A percentile compares a stretch with the other conserved stretches of the same genome.
These are phyloP conservation scores for Tylopilus felleus DNA, from an alignment of 768 basidiomycete species.

Conservation along the genomic window DNA sequence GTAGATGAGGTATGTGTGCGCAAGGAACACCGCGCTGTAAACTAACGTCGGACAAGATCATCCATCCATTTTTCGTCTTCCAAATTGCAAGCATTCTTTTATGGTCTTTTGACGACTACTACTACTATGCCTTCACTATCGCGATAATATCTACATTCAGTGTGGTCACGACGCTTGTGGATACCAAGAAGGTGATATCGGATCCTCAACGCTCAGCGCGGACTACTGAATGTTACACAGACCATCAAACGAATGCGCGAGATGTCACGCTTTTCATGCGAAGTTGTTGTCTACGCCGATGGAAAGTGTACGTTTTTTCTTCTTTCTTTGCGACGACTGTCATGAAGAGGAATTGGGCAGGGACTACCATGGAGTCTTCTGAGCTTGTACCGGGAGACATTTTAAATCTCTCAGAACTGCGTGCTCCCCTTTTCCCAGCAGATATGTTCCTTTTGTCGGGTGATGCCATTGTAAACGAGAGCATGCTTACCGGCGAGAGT, in stretches of 20 bases:
- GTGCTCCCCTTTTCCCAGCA: constrained; percentile 74
- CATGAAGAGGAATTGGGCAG: constrained; percentile 36
- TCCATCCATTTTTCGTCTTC: constrained; percentile 98
- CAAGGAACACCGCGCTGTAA: background rate
- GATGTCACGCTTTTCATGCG: constrained; percentile 89
- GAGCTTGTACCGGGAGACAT: constrained; percentile 90
- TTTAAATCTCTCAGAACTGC: constrained; percentile 79
- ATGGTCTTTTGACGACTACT: constrained; percentile 95
- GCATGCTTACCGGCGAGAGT: constrained; percentile 98
- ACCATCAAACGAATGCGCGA: constrained; percentile 93
- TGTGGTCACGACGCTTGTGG: constrained; percentile 81
- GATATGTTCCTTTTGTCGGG: constrained; percentile 92
- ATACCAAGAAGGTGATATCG: constrained; percentile 79
- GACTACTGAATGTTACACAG: constrained; percentile 36
- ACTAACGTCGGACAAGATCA: constrained; percentile 48
- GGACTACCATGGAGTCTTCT: constrained; percentile 69
- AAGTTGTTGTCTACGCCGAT: constrained; percentile 65
- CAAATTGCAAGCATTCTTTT: constrained; percentile 93
- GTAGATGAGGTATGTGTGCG: constrained; percentile 76
- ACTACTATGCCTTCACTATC: constrained; percentile 97
- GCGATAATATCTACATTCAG: constrained; percentile 85
- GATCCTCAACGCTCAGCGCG: background rate
- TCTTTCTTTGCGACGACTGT: background rate
- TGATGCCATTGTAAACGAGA: constrained; percentile 97
- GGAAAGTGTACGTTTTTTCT: constrained; percentile 57